Evolutionary conservation across 305 asterid species (phyloP), one percentile per base, ranked within the genome.

Genomic region (Fraxinus albicans): DNA sequence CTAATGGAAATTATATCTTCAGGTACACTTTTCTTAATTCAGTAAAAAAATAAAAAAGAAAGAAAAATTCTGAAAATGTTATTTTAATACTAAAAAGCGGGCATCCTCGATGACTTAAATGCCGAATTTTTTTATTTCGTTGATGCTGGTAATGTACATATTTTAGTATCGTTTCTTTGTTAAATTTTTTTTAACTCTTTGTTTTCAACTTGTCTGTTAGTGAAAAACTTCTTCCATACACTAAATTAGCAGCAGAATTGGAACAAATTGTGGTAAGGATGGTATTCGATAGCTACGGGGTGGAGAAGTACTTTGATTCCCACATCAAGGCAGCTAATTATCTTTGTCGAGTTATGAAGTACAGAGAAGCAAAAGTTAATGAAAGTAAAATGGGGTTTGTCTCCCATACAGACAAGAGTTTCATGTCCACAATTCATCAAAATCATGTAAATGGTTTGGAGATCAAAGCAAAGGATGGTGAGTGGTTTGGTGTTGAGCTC

Each of bases 371-470:
- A 6, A 79, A 83, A 83, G 33, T 0, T 15, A 6, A 76, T 65
- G 97, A 94, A 63, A 83, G 19, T 53, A 92, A 84, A 19, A 67
- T 91, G 86, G 98, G 94, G 3, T 89, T 92, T 63, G 94, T 92
- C 21, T 73, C 96, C 0, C 98, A 94, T 79, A 94, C 98, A 0
- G 98, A 94, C 84, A 94, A 94, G 86, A 90, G 93, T 17, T 94
- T 94, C 38, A 90, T 94, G 94, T 88, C 98, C 21, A 91, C 93
- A 23, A 81, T 94, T 81, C 94, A 92, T 88, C 97, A 94, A 47
- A 89, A 91, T 84, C 84, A 80, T 81, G 82, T 90, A 1, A 89
- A 94, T 85, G 98, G 97, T 27, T 84, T 94, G 88, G 94, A 92
- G 86, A 88, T 94, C 27, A 89, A 85, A 82, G 90, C 92, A 19